Base-by-base conservation (phyloP, 352 stramenopile genomes). In the Nothophytophthora sp. region DNA sequence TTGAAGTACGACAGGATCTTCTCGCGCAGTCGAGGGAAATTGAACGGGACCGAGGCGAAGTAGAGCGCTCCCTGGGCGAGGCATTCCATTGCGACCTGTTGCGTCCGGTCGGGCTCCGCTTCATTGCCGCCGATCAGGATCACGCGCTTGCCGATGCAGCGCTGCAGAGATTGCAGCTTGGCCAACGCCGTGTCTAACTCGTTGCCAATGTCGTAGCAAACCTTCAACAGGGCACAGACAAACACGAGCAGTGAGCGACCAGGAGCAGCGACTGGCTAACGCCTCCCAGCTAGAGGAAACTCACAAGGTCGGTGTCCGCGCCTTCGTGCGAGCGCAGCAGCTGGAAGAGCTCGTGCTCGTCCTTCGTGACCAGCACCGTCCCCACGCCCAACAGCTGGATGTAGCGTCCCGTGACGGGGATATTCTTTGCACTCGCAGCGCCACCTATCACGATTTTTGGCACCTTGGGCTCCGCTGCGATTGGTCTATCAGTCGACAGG, bases 331-430 rank as follows among this genome's bases (percentile, higher is more conserved):
- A 85, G 5, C 38, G 35, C 19, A 88, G 48, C 8, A 68, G 27
- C 11, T 55, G 45, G 29, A 86, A 67, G 23, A 88, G 52, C 5
- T 66, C 60, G 12, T 38, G 34, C 41, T 87, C 72, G 9, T 61
- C 44, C 7, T 43, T 46, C 0, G 67, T 54, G 15, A 68, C 75
- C 25, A 68, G 25, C 15, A 88, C 76, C 1, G 71, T 80, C 27
- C 78, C 79, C 11, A 92, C 18, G 0, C 80, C 81, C 13, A 92
- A 50, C 12, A 92, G 59, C 20, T 90, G 76, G 23, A 92, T 86
- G 54, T 90, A 92, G 9, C 81, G 72, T 0, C 69, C 79, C n/a
- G 70, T 63, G 13, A 81, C 68, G 1, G 74, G 52, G 6, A 80
- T 63, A 44, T 72, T 79, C 2, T 53, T 60, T 2, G 55, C 73